Evolutionary conservation across 2,329 filamentous ascomycete species (phyloP).

Genomic region (Xylaria sp.): DNA sequence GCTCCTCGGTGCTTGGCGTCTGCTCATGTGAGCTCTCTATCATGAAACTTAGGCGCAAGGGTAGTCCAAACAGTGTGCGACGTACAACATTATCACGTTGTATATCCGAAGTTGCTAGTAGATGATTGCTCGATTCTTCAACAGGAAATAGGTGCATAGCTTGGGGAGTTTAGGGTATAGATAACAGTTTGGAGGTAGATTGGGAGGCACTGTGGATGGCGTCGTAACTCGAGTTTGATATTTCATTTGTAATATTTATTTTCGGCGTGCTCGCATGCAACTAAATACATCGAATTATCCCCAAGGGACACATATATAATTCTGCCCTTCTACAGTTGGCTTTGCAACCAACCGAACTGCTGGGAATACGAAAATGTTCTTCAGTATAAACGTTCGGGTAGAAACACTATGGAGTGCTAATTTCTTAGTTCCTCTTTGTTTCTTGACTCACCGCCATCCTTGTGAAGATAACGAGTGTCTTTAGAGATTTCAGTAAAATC

Average conservation of each 20-base stretch:
- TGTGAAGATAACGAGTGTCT: background rate
- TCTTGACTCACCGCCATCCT: conserved; percentile 14
- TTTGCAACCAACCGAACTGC: background rate
- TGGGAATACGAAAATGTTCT: conserved; percentile 1
- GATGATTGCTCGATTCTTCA: background rate
- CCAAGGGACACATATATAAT: background rate
- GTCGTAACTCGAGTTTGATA: background rate
- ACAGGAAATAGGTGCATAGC: conserved; percentile 13
- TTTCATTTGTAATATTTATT: conserved; percentile 12
- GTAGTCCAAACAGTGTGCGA: background rate
- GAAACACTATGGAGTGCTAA: conserved; percentile 14
- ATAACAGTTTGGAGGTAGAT: background rate
- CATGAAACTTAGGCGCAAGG: background rate
- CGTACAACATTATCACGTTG: conserved; percentile 6
- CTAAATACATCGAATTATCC: background rate
- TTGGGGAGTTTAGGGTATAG: conserved; percentile 9
- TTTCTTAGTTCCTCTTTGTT: conserved; percentile 1
- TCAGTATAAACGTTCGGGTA: conserved; percentile 8
- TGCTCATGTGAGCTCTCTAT: conserved; percentile 65
- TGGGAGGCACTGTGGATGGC: background rate
- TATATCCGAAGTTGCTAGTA: background rate
- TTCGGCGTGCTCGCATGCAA: background rate
- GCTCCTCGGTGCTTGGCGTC: conserved; percentile 74
- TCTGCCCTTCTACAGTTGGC: background rate
- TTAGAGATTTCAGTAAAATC: background rate